Conservation (phyloP, 2,329 filamentous ascomycete species). For the Penicillium concentricum region DNA sequence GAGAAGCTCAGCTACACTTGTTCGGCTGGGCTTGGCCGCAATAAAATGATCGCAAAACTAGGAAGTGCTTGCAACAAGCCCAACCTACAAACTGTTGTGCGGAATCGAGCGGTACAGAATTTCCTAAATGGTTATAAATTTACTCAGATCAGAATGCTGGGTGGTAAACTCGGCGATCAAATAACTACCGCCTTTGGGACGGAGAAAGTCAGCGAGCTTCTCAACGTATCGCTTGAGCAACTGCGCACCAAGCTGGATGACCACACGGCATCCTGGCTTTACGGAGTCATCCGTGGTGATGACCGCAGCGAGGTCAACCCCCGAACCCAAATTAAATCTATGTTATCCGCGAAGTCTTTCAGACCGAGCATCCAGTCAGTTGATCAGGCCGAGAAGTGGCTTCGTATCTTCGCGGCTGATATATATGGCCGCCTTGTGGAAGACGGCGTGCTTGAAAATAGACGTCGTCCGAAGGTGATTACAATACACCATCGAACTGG, state of each 20-base stretch:
- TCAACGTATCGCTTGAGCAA: constrained; percentile 70
- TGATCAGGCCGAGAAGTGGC: constrained; percentile 80
- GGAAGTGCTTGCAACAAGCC: constrained; percentile 91
- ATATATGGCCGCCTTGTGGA: constrained; percentile 88
- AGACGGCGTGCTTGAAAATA: constrained; percentile 85
- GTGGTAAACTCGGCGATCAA: constrained; percentile 89
- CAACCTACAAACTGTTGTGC: constrained; percentile 89
- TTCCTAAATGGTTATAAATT: constrained; percentile 88
- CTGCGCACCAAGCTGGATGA: constrained; percentile 76
- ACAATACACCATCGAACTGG: constrained; percentile 80
- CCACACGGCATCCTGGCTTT: constrained; percentile 81
- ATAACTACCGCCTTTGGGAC: constrained; percentile 78
- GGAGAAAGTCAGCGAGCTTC: constrained; percentile 72
- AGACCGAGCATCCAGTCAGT: constrained; percentile 74
- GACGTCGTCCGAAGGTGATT: constrained; percentile 79
- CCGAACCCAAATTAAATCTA: constrained; percentile 90
- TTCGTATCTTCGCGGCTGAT: constrained; percentile 87
- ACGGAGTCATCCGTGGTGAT: constrained; percentile 79
- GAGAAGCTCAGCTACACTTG: constrained; percentile 81
- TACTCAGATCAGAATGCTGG: constrained; percentile 91
- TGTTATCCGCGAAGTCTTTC: constrained; percentile 96
- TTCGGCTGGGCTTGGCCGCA: constrained; percentile 81
- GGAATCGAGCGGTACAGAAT: constrained; percentile 74
- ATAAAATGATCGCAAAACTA: constrained; percentile 94
- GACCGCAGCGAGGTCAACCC: constrained; percentile 87